Percentiles rank a stretch among this genome's conserved stretches.
Conservation (phyloP, 2,329 filamentous ascomycete species). For the Moelleriella libera region DNA sequence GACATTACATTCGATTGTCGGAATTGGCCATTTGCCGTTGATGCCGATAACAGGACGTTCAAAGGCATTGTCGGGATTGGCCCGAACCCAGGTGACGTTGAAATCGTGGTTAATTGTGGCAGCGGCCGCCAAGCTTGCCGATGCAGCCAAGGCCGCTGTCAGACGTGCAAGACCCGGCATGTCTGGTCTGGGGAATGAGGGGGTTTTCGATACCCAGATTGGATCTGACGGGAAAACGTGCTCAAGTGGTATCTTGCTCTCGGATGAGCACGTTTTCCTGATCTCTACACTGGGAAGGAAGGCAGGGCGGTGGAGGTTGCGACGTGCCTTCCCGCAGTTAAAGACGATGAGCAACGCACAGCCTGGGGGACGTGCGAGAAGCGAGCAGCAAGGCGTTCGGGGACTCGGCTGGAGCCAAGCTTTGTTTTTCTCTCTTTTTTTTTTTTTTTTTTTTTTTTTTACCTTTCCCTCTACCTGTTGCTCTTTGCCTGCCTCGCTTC, state of each 20-base stretch:
- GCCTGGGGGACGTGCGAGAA: too few species aligned
- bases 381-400: not conserved
- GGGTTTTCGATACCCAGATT: not conserved
- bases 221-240: not conserved
- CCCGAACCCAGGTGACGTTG: constrained; percentile 55
- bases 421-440: not conserved
- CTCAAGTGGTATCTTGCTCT: not conserved
- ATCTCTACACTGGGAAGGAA: not conserved
- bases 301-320: too few species aligned
- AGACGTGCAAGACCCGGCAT: constrained; percentile 8
- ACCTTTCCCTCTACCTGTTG: not conserved
- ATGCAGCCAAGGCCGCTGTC: constrained; percentile 6
- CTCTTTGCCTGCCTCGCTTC: too few species aligned
- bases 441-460: not conserved
- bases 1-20: constrained; percentile 45
- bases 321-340: too few species aligned
- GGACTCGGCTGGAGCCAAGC: not conserved
- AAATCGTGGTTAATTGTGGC: constrained; percentile 47
- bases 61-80: constrained; percentile 55
- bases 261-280: not conserved
- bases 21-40: constrained; percentile 64
- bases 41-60: constrained; percentile 59
- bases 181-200: not conserved
- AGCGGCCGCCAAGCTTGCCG: constrained; percentile 10
- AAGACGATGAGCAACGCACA: too few species aligned